Base-by-base conservation (phyloP, 1,284 basidiomycete genomes). In the Wolfiporia cocos region DNA sequence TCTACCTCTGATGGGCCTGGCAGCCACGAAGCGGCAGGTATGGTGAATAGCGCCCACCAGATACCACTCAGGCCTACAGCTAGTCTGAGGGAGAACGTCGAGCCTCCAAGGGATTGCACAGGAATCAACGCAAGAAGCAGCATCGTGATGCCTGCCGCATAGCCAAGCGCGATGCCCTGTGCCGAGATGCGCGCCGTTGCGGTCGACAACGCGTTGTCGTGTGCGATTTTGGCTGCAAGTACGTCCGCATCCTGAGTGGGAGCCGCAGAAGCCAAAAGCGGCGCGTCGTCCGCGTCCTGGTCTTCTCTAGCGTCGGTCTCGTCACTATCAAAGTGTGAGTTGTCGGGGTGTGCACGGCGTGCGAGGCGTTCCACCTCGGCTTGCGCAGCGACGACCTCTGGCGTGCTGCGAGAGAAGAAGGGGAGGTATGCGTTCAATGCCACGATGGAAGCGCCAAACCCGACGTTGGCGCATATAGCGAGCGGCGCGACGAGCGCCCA, bases 371-470 rank as follows among this genome's bases (percentile, higher is more conserved):
- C n/a, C 3, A n/a, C 14, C 5, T 28, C 15, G 2, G 56, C 57
- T 23, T 61, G 62, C 0, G 74, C 69, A n/a, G 63, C 53, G 5
- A 70, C 54, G 2, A 88, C 82, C 37, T 79, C 76, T 4, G 76
- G 74, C 0, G 81, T 74, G 28, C 78, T 74, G 46, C 74, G 72
- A 0, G 89, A 87, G 2, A 94, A 70, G 0, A 68, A 70, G 0
- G 92, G 91, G 4, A 96, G 73, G 62, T 93, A 94, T 0, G 90
- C 79, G 56, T 96, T 96, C 69, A 92, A 79, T 28, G 91, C 91
- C 6, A 96, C 92, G 11, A 84, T 71, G 10, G 83, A 86, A 0
- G 82, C 84, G 1, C 91, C 87, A 49, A 93, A 93, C 1, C 81
- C 77, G 12, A 92, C 80, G 55, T 92, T 92, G 5, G 91, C 82